Conservation (phyloP, 2,329 filamentous ascomycete species). For the Orbilia brochopaga region DNA sequence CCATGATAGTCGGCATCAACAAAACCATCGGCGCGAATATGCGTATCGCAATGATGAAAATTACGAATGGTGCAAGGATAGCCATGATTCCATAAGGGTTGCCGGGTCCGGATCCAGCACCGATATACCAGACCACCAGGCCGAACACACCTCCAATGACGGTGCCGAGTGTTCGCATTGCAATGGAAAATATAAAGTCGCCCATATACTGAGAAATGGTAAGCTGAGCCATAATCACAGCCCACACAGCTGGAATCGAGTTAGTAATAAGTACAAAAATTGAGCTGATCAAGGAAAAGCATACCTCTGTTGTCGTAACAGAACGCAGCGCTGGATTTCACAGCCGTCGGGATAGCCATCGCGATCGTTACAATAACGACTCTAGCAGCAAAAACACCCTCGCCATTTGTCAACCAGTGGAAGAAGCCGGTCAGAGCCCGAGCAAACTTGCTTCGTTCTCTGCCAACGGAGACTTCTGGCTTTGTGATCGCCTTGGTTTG, state of each 20-base stretch:
- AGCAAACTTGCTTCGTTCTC: constrained; percentile 55
- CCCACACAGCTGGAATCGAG: constrained; percentile 59
- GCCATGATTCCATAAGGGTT: constrained; percentile 64
- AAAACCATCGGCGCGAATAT: constrained; percentile 56
- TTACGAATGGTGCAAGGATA: constrained; percentile 56
- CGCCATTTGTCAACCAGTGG: constrained; percentile 60
- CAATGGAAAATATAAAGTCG: constrained; percentile 62
- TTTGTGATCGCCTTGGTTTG: constrained; percentile 12
- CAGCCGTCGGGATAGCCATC: constrained; percentile 59
- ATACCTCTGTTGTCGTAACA: constrained; percentile 63
- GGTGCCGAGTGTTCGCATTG: constrained; percentile 60
- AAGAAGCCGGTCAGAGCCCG: constrained; percentile 55
- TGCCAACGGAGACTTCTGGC: constrained; percentile 21
- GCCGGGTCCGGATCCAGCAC: constrained; percentile 61
- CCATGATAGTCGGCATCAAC: constrained; percentile 58
- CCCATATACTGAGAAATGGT: constrained; percentile 62
- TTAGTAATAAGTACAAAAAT: not conserved
- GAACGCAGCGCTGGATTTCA: constrained; percentile 61
- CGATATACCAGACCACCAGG: constrained; percentile 63
- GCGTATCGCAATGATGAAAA: constrained; percentile 57
- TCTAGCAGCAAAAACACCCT: constrained; percentile 62
- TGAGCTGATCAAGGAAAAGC: not conserved
- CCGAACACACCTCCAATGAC: constrained; percentile 62
- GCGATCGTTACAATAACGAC: constrained; percentile 62
- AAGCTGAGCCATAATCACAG: constrained; percentile 63